Conservation (phyloP, 768 basidiomycete genomes). For the Ramaria sp. region DNA sequence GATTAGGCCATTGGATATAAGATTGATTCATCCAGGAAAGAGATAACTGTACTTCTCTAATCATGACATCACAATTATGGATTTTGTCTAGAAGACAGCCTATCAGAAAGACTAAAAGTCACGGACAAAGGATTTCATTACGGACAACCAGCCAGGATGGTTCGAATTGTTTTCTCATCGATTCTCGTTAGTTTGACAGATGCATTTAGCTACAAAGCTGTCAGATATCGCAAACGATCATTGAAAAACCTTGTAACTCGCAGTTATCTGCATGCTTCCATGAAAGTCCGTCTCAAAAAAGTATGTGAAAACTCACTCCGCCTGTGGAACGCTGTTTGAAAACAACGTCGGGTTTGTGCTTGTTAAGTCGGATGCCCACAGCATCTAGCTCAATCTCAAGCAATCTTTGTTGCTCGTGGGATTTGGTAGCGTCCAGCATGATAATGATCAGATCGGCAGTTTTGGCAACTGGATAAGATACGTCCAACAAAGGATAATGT, state of each 20-base stretch:
- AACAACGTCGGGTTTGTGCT: slow-evolving; percentile 81
- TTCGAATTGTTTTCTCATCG: slow-evolving; percentile 89
- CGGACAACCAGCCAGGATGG: slow-evolving; percentile 80
- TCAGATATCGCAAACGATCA: not conserved
- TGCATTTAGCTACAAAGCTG: slow-evolving; percentile 52
- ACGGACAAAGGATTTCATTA: not conserved
- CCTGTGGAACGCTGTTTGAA: slow-evolving; percentile 92
- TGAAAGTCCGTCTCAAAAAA: not conserved
- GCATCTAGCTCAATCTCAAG: slow-evolving; percentile 93
- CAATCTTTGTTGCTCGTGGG: slow-evolving; percentile 78
- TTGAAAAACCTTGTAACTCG: slow-evolving; percentile 18
- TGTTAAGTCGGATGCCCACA: slow-evolving; percentile 92
- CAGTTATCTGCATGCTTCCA: slow-evolving; percentile 50
- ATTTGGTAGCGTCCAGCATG: slow-evolving; percentile 90
- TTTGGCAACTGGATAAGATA: slow-evolving; percentile 46
- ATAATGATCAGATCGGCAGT: slow-evolving; percentile 90
- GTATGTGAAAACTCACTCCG: slow-evolving; percentile 45
- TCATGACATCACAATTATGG: slow-evolving; percentile 96
- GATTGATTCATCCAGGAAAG: not conserved
- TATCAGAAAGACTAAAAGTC: not conserved
- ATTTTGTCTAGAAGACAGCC: slow-evolving; percentile 50
- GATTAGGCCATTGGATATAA: no score
- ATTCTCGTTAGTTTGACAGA: slow-evolving; percentile 93
- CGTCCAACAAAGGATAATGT: not conserved
- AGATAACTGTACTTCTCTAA: slow-evolving; percentile 66